These are phyloP conservation scores for Aspergillus egyptiacus DNA, from an alignment of 495 filamentous ascomycete species.

Conservation along the genomic window DNA sequence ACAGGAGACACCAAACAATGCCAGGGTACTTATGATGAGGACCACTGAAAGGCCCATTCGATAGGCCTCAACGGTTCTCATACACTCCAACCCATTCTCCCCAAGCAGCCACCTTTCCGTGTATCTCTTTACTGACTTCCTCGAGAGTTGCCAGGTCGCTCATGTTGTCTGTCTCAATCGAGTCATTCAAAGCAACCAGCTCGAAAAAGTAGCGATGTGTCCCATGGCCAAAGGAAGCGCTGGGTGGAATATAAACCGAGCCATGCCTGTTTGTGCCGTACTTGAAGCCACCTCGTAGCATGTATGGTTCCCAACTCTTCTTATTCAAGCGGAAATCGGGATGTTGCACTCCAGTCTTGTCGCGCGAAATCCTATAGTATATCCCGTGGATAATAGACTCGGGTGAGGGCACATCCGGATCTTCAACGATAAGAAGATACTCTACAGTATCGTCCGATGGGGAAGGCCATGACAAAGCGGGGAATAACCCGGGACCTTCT, in stretches of 20 bases:
- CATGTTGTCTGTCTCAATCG: conserved; percentile 28
- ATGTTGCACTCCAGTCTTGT: conserved; percentile 28
- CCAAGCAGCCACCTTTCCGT: conserved; percentile 47
- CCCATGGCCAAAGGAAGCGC: conserved; percentile 41
- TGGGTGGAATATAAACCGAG: conserved; percentile 34
- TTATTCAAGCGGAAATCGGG: conserved; percentile 31
- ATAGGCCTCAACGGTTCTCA: conserved; percentile 33
- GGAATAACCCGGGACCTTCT: conserved; percentile 39
- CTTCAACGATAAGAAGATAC: conserved; percentile 45
- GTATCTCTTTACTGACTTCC: conserved; percentile 33
- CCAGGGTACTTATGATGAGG: neutral
- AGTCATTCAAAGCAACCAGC: conserved; percentile 40
- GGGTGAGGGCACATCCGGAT: conserved; percentile 46
- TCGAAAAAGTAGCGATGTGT: conserved; percentile 48
- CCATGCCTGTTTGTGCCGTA: conserved; percentile 38
- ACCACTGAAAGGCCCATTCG: neutral
- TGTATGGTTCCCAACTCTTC: conserved; percentile 15
- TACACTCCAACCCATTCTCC: conserved; percentile 46
- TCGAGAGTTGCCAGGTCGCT: conserved; percentile 30
- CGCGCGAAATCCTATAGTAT: conserved; percentile 38
- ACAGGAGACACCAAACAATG: conserved; percentile 1
- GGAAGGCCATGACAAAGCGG: conserved; percentile 36
- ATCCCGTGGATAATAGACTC: conserved; percentile 43
- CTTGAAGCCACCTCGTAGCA: conserved; percentile 40
- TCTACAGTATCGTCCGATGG: conserved; percentile 34